Percentiles rank a stretch among this genome's conserved stretches.
Conservation (phyloP, 2,329 filamentous ascomycete genomes). For the Aspergillus jensenii region DNA sequence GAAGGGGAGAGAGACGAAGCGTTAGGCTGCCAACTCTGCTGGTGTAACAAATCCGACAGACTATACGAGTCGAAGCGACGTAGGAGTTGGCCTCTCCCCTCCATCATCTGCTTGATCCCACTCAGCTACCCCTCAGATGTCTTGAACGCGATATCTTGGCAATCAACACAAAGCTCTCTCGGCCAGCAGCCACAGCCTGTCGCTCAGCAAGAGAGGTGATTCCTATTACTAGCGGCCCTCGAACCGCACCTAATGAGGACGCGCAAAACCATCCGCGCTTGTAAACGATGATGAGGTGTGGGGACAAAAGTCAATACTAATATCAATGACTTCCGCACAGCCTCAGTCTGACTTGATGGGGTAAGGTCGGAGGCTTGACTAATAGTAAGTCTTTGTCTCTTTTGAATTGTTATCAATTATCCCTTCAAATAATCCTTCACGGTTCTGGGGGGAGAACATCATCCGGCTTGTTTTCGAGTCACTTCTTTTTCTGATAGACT, state of each 20-base stretch:
- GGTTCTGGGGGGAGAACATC: conserved; percentile 8
- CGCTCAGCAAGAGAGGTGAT: not conserved
- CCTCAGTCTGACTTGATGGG: conserved; percentile 25
- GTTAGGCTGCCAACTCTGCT: not conserved
- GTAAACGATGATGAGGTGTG: conserved; percentile 19
- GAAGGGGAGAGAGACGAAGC: not conserved
- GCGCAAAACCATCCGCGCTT: conserved; percentile 20
- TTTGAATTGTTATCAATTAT: not conserved
- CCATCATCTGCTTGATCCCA: not conserved
- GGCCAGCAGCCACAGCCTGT: conserved; percentile 4
- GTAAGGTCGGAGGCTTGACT: conserved; percentile 11
- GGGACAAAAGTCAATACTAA: conserved; percentile 16
- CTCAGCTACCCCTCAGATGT: conserved; percentile 12
- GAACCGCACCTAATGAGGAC: conserved; percentile 10
- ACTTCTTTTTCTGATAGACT: not conserved
- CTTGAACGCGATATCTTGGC: conserved; percentile 10
- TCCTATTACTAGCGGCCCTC: conserved; percentile 2
- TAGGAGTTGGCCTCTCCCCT: not conserved
- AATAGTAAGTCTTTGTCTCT: conserved; percentile 1
- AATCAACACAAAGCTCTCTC: conserved; percentile 7
- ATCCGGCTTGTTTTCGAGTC: conserved; percentile 14
- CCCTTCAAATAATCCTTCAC: not conserved
- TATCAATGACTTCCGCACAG: conserved; percentile 26
- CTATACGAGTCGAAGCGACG: conserved; percentile 2
- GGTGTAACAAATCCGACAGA: conserved; percentile 1